Evolutionary conservation across 495 filamentous ascomycete species (phyloP), one percentile per base, ranked within the genome.

Genomic region (Lophiostoma macrostomum): DNA sequence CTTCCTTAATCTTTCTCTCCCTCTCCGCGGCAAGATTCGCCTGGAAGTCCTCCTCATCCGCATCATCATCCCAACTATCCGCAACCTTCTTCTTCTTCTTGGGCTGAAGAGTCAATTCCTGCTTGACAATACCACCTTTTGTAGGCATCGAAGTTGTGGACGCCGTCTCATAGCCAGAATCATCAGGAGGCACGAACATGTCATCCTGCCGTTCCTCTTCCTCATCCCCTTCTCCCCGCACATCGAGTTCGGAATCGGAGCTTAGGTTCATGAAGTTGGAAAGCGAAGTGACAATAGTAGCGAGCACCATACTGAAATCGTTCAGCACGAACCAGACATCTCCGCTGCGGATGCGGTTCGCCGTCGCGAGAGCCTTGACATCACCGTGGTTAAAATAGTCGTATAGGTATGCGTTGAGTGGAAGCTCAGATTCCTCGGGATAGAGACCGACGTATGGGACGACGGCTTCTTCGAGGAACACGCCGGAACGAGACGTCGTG

Each of bases 311-410:
- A 16, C 81, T 86, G 50, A 90, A 90, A 56, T 88, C 85, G 39
- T 82, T 83, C 5, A 86, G 65, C 1, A 73, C 38, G 56, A 80
- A 88, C 85, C 84, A 88, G 11, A 84, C 69, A 28, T 89, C 87
- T 0, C 76, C 75, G 11, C 64, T 60, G n/a, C 75, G 74, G 41
- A 91, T 76, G 3, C 70, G 63, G 56, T 90, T 89, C 3, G 76
- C 81, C 4, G 32, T 67, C 13, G 75, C 73, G 6, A 91, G 69
- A 0, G 77, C 71, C 4, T 67, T 51, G 7, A 77, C 43, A 58
- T 82, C 76, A 4, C 86, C 87, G 54, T 90, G 79, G 63, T 78
- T 81, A 76, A 76, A 88, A 67, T 88, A 91, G 58, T 90, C 85
- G 42, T 81, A 79, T 7, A 90, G 69, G 56, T 88, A 88, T 0